These are phyloP conservation scores for Effrenium voratum DNA, from an alignment of 73 alveolate genomes.

Conservation along the genomic window DNA sequence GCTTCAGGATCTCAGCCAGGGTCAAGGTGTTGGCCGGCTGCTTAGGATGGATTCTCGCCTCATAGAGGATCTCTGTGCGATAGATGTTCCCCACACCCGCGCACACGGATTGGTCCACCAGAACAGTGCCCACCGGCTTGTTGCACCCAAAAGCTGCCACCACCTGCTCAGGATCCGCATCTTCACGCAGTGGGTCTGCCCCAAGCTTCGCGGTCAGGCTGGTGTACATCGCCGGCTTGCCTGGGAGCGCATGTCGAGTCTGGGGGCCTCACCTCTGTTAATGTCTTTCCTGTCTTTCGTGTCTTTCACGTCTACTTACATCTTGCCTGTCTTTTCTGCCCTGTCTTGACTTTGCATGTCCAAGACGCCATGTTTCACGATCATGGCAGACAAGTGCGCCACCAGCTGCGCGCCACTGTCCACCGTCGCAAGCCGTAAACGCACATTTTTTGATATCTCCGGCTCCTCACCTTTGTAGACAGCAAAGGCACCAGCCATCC, in stretches of 20 bases:
- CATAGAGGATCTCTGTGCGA: slow-evolving; percentile 70
- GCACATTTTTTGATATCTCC: slow-evolving; percentile 15
- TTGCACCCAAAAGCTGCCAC: background rate
- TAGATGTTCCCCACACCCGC: slow-evolving; percentile 80
- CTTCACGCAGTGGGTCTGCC: slow-evolving; percentile 80
- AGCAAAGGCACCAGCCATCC: slow-evolving; percentile 84
- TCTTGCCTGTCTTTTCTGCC: too few relatives aligned
- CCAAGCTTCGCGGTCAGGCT: slow-evolving; percentile 42
- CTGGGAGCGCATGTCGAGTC: too few relatives aligned
- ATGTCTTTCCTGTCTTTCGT: too few relatives aligned
- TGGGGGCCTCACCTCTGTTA: too few relatives aligned
- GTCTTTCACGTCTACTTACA: too few relatives aligned
- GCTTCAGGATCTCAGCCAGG: slow-evolving; percentile 31
- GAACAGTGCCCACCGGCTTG: slow-evolving; percentile 52
- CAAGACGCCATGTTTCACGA: slow-evolving; percentile 65
- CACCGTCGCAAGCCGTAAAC: slow-evolving; percentile 51
- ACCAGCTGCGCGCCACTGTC: slow-evolving; percentile 23
- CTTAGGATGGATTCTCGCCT: slow-evolving; percentile 56
- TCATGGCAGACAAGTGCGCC: slow-evolving; percentile 77
- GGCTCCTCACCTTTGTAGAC: slow-evolving; percentile 55
- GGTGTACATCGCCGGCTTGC: background rate
- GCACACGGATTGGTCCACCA: slow-evolving; percentile 60
- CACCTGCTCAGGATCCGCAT: slow-evolving; percentile 33
- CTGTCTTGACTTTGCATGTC: too few relatives aligned
- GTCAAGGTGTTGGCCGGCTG: slow-evolving; percentile 73